A percentile compares a stretch with the other conserved stretches of the same genome.
Conservation (phyloP, 1,284 basidiomycete genomes). For the Ceratobasidium sp. region DNA sequence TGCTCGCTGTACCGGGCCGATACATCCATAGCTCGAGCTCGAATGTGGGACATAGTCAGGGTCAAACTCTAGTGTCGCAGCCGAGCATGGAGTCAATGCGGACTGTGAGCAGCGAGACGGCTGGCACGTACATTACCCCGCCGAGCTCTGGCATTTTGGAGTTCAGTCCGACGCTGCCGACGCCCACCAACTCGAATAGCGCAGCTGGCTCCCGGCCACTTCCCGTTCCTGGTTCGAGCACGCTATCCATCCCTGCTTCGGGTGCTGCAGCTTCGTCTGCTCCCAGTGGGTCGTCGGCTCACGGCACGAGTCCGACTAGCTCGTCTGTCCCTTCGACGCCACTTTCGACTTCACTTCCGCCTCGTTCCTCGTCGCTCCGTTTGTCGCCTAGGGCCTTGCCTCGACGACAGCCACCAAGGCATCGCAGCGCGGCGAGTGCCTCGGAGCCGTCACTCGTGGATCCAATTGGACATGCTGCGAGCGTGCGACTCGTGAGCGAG, state of each 20-base stretch:
- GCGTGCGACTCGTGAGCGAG: conserved; percentile 29
- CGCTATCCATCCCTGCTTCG: not conserved
- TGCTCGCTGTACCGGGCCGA: conserved; percentile 30
- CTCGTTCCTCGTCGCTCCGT: conserved; percentile 24
- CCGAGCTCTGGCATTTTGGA: conserved; percentile 37
- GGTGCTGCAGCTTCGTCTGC: not conserved
- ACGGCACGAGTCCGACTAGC: conserved; percentile 1
- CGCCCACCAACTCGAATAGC: not conserved
- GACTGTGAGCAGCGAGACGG: conserved; percentile 41
- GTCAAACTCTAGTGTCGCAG: conserved; percentile 1
- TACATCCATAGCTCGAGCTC: conserved; percentile 11
- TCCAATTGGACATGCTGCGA: not conserved
- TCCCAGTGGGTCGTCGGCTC: not conserved
- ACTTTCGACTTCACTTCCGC: conserved; percentile 18
- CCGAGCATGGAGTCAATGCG: conserved; percentile 39
- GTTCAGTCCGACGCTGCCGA: conserved; percentile 12
- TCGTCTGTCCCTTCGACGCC: not conserved
- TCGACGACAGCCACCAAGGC: conserved; percentile 31
- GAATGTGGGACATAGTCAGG: not conserved
- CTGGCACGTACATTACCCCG: conserved; percentile 33
- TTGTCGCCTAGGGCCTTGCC: conserved; percentile 26
- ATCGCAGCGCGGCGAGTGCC: conserved; percentile 33
- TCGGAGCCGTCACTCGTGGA: conserved; percentile 37
- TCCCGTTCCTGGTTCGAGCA: not conserved
- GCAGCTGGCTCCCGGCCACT: conserved; percentile 1